Conservation (phyloP, 495 filamentous ascomycete species). For the Tricharina praecox region DNA sequence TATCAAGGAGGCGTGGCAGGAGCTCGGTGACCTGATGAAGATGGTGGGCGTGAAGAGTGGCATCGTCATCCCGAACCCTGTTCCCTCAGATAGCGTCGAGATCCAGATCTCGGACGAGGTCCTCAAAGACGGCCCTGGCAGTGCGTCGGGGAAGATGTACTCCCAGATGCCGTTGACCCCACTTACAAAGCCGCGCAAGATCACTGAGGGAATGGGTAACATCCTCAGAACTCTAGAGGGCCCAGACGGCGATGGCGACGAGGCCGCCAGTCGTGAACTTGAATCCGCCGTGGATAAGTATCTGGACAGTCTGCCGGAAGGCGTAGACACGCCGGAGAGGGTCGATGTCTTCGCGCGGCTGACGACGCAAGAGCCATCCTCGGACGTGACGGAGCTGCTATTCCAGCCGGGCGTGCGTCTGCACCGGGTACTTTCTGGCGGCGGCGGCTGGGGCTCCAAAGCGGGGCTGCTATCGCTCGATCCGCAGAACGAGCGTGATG, state of each 20-base stretch:
- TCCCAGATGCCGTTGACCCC: conserved; percentile 33
- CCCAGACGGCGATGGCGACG: conserved; percentile 16
- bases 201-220: conserved; percentile 51
- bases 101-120: conserved; percentile 12
- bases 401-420: conserved; percentile 20
- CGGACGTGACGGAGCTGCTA: conserved; percentile 13
- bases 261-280: conserved; percentile 40
- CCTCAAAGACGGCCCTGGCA: conserved; percentile 2
- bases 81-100: conserved; percentile 11
- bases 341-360: conserved; percentile 52
- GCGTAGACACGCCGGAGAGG: conserved; percentile 15
- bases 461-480: conserved; percentile 51
- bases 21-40: conserved; percentile 22
- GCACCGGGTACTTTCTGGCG: conserved; percentile 47
- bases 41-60: conserved; percentile 18
- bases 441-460: conserved; percentile 62
- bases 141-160: background rate
- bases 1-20: conserved; percentile 23
- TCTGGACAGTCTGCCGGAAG: conserved; percentile 28
- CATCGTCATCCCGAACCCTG: conserved; percentile 5
- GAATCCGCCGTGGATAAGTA: conserved; percentile 41
- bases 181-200: conserved; percentile 38
- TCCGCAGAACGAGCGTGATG: conserved; percentile 28
- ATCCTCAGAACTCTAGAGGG: conserved; percentile 41
- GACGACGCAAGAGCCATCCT: conserved; percentile 25